Evolutionary conservation across 805 yeast genomes (phyloP), one percentile per base, ranked within the genome.

Genomic region (Metschnikowia picachoensis): DNA sequence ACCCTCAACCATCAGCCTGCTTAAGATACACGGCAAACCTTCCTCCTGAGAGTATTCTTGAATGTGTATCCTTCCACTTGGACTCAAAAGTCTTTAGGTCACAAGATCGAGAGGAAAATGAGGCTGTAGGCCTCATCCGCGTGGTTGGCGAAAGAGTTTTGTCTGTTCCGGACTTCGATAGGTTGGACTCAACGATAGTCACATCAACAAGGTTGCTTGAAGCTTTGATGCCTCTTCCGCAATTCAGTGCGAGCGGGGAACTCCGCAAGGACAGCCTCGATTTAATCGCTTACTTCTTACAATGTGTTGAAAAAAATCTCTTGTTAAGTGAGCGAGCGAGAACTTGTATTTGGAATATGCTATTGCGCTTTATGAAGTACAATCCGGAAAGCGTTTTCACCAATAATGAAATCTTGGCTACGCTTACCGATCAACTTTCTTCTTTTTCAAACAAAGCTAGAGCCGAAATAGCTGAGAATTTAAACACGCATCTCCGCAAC

Each of bases 221-320:
- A 20, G 4, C 27, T 15, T 12, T 35, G n/a, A 10, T 28, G 30
- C 41, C 38, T 4, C n/a, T 25, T 6, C 35, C 33, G 43, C 14
- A 30, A 3, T 14, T 8, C 2, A 20, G 7, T 8, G 7, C 14
- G 4, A 30, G 35, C 13, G 16, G 20, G 25, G 46, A 46, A 12
- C 34, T 43, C 40, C 51, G 58, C 15, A 66, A 66, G 3, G 83
- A 79, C 40, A 71, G 73, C 37, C 57, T 55, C 32, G 85, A 81
- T 51, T 69, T 82, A 15, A 64, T 71, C 34, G 58, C 64, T 1
- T 82, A 79, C 73, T 49, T 80, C 8, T 35, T 67, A 3, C 54
- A 61, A 14, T 62, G 80, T 39, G 69, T 71, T 4, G 62, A 65
- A 1, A 76, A 70, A 30, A 55, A 60, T 3, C 60, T 76, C 39